A percentile compares a stretch with the other conserved stretches of the same genome.
phyloP scores from a whole-genome alignment of 2,329 filamentous ascomycete species.

The Botryotinia globosa region DNA sequence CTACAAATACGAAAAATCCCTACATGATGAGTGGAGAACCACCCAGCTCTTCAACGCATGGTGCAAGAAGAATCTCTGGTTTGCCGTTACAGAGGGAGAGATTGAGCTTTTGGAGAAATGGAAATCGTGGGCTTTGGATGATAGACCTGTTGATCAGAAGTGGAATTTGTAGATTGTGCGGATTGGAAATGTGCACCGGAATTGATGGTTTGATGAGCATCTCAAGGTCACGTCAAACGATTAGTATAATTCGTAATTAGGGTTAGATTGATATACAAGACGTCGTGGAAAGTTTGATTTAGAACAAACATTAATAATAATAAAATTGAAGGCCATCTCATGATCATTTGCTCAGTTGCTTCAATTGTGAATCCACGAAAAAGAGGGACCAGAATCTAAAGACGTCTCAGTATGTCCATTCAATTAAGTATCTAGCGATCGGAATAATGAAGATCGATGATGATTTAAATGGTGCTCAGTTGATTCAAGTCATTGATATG shows the following conservation, averaged over 20 bases:
- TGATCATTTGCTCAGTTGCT: not conserved
- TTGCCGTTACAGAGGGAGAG: not conserved
- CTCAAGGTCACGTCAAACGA: not conserved
- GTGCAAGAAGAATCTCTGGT: not conserved
- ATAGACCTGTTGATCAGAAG: not conserved
- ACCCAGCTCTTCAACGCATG: not conserved
- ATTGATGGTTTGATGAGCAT: not conserved
- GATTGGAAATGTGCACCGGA: not conserved
- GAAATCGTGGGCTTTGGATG: not conserved
- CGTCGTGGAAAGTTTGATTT: not conserved
- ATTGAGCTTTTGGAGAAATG: not conserved
- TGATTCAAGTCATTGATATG: not conserved
- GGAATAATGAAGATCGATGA: not conserved
- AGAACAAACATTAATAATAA: not conserved
- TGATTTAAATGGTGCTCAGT: not conserved
- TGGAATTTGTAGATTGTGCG: not conserved
- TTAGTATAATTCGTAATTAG: not conserved
- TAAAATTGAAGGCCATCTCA: not conserved
- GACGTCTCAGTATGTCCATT: not conserved
- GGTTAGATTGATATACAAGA: not conserved
- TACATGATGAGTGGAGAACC: not conserved
- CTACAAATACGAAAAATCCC: not conserved
- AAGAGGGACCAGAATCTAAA: rapidly evolving
- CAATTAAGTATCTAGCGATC: not conserved
- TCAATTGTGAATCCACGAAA: not conserved